A percentile compares a stretch with the other conserved stretches of the same genome.
These are phyloP conservation scores for Noccaea caerulescens DNA, from an alignment of 345 rosid genomes.

Conservation along the genomic window DNA sequence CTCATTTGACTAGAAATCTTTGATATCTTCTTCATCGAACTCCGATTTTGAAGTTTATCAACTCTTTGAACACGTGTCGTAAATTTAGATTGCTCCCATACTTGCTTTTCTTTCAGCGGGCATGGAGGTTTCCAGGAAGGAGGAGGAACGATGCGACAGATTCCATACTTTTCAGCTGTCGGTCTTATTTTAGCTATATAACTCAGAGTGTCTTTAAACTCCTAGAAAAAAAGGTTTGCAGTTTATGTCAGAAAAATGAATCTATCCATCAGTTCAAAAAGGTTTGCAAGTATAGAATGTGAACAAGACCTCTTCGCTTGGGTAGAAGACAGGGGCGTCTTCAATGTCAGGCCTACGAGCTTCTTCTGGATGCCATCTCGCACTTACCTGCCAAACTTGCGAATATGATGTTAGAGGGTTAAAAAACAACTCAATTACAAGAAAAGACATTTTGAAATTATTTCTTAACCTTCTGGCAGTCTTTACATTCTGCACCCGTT, in stretches of 20 bases:
- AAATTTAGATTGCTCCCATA: constrained; percentile 83
- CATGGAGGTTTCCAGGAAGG: constrained; percentile 96
- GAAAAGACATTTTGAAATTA: background rate
- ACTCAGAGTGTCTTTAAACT: constrained; percentile 88
- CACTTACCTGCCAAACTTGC: constrained; percentile 55
- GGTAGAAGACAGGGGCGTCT: constrained; percentile 91
- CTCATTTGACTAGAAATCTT: constrained; percentile 53
- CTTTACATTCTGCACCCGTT: constrained; percentile 73
- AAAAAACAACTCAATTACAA: constrained; percentile 23
- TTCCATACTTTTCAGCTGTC: constrained; percentile 89
- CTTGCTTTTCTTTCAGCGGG: constrained; percentile 69
- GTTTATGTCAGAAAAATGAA: constrained; percentile 37
- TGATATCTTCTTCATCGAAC: constrained; percentile 71
- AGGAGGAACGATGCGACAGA: constrained; percentile 98
- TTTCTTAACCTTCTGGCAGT: constrained; percentile 82
- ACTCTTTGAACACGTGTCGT: constrained; percentile 94
- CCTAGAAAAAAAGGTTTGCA: constrained; percentile 54
- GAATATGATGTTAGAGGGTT: constrained; percentile 33
- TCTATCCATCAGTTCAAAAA: constrained; percentile 12
- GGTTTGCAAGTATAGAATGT: constrained; percentile 34
- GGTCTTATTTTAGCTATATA: constrained; percentile 85
- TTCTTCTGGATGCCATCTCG: constrained; percentile 84
- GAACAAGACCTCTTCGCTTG: constrained; percentile 80
- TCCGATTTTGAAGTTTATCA: constrained; percentile 95
- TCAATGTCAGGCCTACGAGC: constrained; percentile 73